Evolutionary conservation across 148 eudicot genomes (phyloP).

Genomic region (Suaeda aralocaspica): DNA sequence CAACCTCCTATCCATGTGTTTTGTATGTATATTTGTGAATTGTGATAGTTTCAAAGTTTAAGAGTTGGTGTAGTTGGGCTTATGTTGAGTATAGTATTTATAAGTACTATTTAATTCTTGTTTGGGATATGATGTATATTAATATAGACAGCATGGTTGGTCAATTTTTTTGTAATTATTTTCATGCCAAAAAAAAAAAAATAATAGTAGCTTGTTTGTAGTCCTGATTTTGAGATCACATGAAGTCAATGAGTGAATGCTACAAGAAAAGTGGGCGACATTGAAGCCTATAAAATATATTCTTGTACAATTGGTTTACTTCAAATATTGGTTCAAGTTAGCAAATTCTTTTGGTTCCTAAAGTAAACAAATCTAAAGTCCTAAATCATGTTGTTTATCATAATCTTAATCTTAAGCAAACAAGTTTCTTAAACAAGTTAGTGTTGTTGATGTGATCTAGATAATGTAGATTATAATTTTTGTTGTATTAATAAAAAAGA

Average conservation of each 20-base stretch:
- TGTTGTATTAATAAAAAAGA: too few species aligned
- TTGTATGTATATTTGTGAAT: neutral
- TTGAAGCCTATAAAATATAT: neutral
- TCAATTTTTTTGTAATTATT: neutral
- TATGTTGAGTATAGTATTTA: neutral
- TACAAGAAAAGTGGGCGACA: conserved; percentile 15
- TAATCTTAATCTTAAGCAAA: neutral
- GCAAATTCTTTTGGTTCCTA: neutral
- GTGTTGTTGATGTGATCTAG: neutral
- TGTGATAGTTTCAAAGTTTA: neutral
- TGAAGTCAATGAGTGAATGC: conserved; percentile 6
- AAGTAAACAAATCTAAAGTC: neutral
- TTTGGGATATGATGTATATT: too few species aligned
- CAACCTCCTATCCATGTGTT: conserved; percentile 20
- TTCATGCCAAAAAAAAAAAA: conserved; percentile 1
- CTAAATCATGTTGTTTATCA: neutral
- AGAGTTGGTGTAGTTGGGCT: neutral
- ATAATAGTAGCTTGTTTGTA: neutral
- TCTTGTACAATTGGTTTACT: conserved; percentile 2
- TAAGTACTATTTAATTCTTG: too few species aligned
- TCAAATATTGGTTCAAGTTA: neutral
- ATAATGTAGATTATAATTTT: neutral
- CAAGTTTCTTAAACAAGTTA: neutral
- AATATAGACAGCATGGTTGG: too few species aligned
- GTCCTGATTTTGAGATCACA: conserved; percentile 6